phyloP scores from a whole-genome alignment of 306 rosid species.

The Aeschynomene evenia region DNA sequence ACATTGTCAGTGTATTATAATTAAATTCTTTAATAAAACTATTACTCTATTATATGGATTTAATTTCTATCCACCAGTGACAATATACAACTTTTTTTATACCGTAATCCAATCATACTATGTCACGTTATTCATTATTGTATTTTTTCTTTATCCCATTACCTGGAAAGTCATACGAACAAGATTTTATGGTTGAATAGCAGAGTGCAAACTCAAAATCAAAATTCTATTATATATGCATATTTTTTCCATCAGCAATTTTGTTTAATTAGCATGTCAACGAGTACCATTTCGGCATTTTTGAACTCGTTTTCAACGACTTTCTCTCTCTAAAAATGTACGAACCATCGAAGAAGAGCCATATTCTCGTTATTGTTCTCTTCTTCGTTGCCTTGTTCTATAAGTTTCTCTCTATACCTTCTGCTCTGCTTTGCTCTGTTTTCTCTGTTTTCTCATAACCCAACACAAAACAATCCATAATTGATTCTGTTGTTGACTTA shows the following conservation, averaged over 20 bases:
- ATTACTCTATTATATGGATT: no score
- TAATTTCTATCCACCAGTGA: no score
- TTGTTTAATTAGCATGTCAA: not conserved
- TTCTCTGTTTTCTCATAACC: not conserved
- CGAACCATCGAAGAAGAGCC: constrained; percentile 26
- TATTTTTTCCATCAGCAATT: not conserved
- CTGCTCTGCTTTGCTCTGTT: not conserved
- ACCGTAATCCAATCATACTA: no score
- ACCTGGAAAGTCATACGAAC: no score
- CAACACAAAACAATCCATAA: not conserved
- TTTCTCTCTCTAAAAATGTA: not conserved
- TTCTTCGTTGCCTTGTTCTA: not conserved
- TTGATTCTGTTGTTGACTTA: not conserved
- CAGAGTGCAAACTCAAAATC: no score
- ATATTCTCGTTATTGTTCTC: not conserved
- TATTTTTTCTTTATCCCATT: no score
- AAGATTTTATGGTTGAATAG: no score
- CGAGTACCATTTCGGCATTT: constrained; percentile 9
- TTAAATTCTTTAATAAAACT: no score
- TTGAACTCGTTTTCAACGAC: constrained; percentile 48
- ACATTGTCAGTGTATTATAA: no score
- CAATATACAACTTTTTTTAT: no score
- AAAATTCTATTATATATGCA: no score
- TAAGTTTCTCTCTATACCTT: not conserved
- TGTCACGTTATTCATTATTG: no score